Conservation (phyloP, 345 rosid genomes). For the Citrus cavaleriei region DNA sequence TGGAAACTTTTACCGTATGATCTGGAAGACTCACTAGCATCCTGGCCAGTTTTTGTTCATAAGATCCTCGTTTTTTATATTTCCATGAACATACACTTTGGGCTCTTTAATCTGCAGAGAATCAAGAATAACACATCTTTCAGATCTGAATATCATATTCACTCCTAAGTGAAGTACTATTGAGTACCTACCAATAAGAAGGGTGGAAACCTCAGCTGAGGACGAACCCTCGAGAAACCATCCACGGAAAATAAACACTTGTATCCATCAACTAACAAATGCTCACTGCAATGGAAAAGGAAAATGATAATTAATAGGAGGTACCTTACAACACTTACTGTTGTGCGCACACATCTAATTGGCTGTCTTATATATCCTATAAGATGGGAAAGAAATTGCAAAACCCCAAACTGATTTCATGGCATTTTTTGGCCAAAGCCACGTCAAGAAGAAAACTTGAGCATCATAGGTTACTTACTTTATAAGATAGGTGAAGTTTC, state of each 20-base stretch:
- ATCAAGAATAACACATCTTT: constrained; percentile 1
- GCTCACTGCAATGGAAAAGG: constrained; percentile 51
- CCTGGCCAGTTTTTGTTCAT: constrained; percentile 56
- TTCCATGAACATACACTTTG: constrained; percentile 65
- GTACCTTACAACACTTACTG: not conserved
- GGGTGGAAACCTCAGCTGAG: constrained; percentile 57
- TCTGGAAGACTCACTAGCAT: constrained; percentile 29
- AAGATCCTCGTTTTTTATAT: constrained; percentile 30
- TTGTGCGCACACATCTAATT: not conserved
- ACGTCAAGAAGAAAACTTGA: not conserved
- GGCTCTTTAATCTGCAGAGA: constrained; percentile 61
- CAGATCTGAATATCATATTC: not conserved
- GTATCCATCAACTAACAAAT: constrained; percentile 59
- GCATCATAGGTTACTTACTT: constrained; percentile 40
- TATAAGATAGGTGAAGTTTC: constrained; percentile 78
- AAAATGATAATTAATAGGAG: not conserved
- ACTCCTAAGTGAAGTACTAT: not conserved
- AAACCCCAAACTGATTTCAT: not conserved
- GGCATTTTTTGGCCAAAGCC: not conserved
- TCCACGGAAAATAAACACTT: constrained; percentile 55
- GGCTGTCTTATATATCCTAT: not conserved
- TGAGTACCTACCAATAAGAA: constrained; percentile 45
- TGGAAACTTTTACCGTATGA: not conserved
- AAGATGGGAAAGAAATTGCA: not conserved
- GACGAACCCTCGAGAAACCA: constrained; percentile 61